phyloP scores from a whole-genome alignment of 2,329 filamentous ascomycete genomes.

The Penicillium sp. region DNA sequence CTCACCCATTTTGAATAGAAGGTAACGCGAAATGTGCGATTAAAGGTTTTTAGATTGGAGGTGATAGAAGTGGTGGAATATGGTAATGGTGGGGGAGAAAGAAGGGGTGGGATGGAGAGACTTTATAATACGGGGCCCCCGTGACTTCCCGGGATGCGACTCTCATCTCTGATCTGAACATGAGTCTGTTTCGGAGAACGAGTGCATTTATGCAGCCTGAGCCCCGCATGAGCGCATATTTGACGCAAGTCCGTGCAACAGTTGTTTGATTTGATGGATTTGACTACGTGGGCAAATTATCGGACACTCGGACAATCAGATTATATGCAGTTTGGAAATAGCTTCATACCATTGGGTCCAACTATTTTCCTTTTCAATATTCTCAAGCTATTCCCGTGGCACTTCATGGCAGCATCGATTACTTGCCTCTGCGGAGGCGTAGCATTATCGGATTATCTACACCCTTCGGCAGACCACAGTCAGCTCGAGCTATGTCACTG shows the following conservation, averaged over 20 bases:
- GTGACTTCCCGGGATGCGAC: conserved; percentile 19
- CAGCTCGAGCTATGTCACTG: conserved; percentile 54
- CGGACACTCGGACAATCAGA: neutral
- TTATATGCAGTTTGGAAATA: neutral
- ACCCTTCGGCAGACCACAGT: conserved; percentile 18
- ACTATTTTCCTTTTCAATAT: neutral
- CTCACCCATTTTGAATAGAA: conserved; percentile 27
- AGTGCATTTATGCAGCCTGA: conserved; percentile 28
- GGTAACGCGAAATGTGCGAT: conserved; percentile 4
- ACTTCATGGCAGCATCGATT: conserved; percentile 20
- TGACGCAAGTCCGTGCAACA: conserved; percentile 9
- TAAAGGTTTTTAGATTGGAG: neutral
- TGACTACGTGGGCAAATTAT: neutral
- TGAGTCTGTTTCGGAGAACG: conserved; percentile 1
- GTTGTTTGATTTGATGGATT: neutral
- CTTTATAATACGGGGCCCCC: conserved; percentile 9
- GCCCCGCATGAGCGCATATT: conserved; percentile 25
- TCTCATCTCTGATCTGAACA: neutral
- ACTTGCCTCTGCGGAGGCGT: conserved; percentile 32
- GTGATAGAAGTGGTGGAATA: neutral
- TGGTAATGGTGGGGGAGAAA: conserved; percentile 1
- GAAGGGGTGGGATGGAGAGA: neutral
- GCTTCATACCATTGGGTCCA: neutral
- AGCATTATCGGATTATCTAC: conserved; percentile 26
- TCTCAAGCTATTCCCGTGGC: neutral